Percentiles rank a stretch among this genome's conserved stretches.
Evolutionary conservation across 2,329 filamentous ascomycete species (phyloP).

Genomic region (Arthrinium puccinioides): DNA sequence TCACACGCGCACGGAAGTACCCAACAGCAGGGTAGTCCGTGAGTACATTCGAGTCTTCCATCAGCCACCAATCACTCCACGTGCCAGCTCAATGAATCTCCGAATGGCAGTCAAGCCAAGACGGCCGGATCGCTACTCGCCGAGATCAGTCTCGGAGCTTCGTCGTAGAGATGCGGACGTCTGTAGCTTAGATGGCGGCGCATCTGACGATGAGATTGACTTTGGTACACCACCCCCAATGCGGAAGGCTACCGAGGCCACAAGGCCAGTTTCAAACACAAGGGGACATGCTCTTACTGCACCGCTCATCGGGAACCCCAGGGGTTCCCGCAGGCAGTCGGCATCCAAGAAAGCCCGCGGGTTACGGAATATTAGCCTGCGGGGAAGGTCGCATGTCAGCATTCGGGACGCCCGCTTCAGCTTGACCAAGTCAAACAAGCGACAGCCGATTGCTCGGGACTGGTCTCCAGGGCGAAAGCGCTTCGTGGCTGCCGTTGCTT

Average conservation of each 20-base stretch:
- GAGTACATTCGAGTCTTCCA: conserved; percentile 22
- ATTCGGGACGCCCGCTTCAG: conserved; percentile 43
- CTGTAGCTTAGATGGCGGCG: conserved; percentile 21
- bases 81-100: conserved; percentile 16
- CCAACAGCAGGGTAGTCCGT: conserved; percentile 18
- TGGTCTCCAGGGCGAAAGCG: conserved; percentile 63
- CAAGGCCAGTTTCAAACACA: conserved; percentile 3
- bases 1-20: conserved; percentile 9
- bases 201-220: conserved; percentile 13
- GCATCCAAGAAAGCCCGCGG: conserved; percentile 12
- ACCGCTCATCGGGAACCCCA: conserved; percentile 1
- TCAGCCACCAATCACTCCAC: conserved; percentile 16
- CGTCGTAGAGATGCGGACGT: conserved; percentile 13
- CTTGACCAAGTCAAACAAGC: conserved; percentile 45
- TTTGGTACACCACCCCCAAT: not conserved
- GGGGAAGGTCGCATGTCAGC: conserved; percentile 46
- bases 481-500: conserved; percentile 61
- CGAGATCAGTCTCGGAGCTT: conserved; percentile 1
- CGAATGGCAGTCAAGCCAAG: conserved; percentile 1
- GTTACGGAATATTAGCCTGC: conserved; percentile 32
- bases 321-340: conserved; percentile 2
- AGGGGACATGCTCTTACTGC: conserved; percentile 3
- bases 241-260: not conserved
- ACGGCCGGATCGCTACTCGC: too few species aligned
- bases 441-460: conserved; percentile 63